A percentile compares a stretch with the other conserved stretches of the same genome.
Conservation (phyloP, 202 grass and related monocot genomes). For the Cymbopogon flexuosus region DNA sequence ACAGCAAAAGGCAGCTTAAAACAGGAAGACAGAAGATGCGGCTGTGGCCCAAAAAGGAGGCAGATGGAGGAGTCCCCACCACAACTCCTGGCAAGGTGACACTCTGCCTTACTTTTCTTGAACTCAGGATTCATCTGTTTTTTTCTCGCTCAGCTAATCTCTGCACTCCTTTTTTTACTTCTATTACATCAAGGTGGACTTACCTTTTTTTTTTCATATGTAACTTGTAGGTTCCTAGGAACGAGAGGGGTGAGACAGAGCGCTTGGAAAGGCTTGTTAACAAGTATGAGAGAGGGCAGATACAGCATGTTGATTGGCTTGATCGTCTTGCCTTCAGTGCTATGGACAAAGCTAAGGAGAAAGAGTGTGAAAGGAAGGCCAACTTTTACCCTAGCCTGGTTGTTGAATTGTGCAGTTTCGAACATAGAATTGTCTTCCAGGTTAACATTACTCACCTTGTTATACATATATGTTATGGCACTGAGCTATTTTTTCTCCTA, state of each 20-base stretch:
- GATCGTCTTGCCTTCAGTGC: constrained; percentile 82
- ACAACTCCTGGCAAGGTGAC: constrained; percentile 88
- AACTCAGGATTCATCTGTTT: not conserved
- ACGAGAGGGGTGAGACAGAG: constrained; percentile 83
- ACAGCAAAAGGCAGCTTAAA: constrained; percentile 88
- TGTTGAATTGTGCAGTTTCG: constrained; percentile 81
- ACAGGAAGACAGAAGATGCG: constrained; percentile 73
- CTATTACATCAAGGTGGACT: not conserved
- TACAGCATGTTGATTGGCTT: constrained; percentile 88
- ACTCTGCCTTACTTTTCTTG: constrained; percentile 11
- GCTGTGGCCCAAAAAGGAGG: constrained; percentile 64
- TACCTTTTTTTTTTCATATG: not conserved
- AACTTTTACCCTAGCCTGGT: constrained; percentile 71
- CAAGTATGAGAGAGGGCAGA: constrained; percentile 90
- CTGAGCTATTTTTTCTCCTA: not conserved
- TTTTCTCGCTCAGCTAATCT: not conserved
- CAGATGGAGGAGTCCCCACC: constrained; percentile 82
- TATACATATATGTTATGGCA: not conserved
- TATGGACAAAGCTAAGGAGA: constrained; percentile 77
- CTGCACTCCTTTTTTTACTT: constrained; percentile 1
- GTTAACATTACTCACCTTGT: constrained; percentile 32
- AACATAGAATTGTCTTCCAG: constrained; percentile 93
- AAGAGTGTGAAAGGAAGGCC: constrained; percentile 40
- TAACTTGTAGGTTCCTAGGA: constrained; percentile 61
- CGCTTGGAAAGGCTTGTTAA: constrained; percentile 84